Percentiles rank a stretch among this genome's conserved stretches.
Conservation (phyloP, 352 stramenopile species). For the Pythium grandisporangium region DNA sequence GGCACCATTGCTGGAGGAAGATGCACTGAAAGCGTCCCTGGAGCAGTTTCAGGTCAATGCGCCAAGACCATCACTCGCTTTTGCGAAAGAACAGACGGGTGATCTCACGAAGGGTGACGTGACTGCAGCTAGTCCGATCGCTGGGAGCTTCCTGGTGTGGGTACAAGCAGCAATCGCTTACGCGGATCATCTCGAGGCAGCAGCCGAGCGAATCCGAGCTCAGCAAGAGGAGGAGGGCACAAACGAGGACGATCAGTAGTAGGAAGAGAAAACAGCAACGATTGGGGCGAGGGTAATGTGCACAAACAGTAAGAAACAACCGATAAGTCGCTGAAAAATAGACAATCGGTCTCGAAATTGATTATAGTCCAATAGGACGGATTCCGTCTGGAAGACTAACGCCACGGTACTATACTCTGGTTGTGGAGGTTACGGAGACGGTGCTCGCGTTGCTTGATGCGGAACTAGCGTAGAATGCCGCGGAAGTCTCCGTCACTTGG, state of each 20-base stretch:
- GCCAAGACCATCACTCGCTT: slow-evolving; percentile 6
- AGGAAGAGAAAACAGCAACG: not conserved
- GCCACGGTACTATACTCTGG: no score
- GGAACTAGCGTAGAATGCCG: not conserved
- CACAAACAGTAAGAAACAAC: no score
- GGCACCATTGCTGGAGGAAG: slow-evolving; percentile 29
- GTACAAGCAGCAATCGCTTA: slow-evolving; percentile 34
- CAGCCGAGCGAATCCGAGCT: slow-evolving; percentile 25
- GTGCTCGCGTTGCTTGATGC: slow-evolving; percentile 11
- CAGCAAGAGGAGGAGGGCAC: slow-evolving; percentile 14
- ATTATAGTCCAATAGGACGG: no score
- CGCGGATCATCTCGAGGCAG: slow-evolving; percentile 35
- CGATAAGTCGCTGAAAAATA: no score
- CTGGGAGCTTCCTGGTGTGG: slow-evolving; percentile 45
- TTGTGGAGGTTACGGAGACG: no score
- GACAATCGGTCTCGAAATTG: no score
- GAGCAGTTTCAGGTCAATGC: slow-evolving; percentile 17
- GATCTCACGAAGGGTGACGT: slow-evolving; percentile 45
- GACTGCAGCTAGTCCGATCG: slow-evolving; percentile 31
- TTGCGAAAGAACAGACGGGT: slow-evolving; percentile 30
- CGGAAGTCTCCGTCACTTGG: no score
- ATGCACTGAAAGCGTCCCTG: slow-evolving; percentile 16
- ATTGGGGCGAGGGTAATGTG: not conserved
- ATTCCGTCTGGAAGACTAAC: no score
- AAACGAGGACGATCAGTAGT: slow-evolving; percentile 5